A percentile compares a stretch with the other conserved stretches of the same genome.
Evolutionary conservation across 495 filamentous ascomycete genomes (phyloP).

Genomic region (Penicillium lividum): DNA sequence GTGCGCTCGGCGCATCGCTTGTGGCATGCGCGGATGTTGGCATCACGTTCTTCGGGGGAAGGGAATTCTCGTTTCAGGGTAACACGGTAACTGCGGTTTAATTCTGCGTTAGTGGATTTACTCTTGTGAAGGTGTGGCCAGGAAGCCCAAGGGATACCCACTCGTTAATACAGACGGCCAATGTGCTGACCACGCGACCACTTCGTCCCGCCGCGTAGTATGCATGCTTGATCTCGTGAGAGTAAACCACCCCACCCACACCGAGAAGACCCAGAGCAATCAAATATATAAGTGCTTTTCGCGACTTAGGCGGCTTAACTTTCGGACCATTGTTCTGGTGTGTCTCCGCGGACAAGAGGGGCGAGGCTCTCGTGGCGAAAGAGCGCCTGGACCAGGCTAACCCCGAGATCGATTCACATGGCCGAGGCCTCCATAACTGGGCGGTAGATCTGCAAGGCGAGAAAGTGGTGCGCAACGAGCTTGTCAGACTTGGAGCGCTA

Average conservation of each 20-base stretch:
- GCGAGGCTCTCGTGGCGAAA: constrained; percentile 23
- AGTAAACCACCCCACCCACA: constrained; percentile 63
- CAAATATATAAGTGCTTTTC: constrained; percentile 43
- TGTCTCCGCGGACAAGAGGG: constrained; percentile 17
- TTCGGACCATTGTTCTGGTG: constrained; percentile 14
- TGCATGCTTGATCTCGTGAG: constrained; percentile 69
- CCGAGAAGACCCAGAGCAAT: constrained; percentile 56
- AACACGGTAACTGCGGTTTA: constrained; percentile 67
- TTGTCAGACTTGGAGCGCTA: constrained; percentile 10
- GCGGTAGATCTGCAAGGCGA: constrained; percentile 2
- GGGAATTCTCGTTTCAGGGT: constrained; percentile 68
- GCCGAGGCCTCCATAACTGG: constrained; percentile 4
- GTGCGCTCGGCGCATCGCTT: constrained; percentile 90
- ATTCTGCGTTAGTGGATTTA: background rate
- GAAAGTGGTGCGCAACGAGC: constrained; percentile 5
- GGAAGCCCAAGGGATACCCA: constrained; percentile 45
- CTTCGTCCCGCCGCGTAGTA: constrained; percentile 75
- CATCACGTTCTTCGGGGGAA: constrained; percentile 60
- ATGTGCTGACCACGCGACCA: constrained; percentile 71
- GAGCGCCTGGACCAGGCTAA: constrained; percentile 6
- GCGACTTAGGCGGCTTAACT: constrained; percentile 20
- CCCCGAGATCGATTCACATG: background rate
- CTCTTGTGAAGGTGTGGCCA: background rate
- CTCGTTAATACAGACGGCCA: constrained; percentile 89
- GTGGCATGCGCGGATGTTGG: constrained; percentile 79